These are phyloP conservation scores for Lipomyces yamadae DNA, from an alignment of 805 yeast genomes.

Conservation along the genomic window DNA sequence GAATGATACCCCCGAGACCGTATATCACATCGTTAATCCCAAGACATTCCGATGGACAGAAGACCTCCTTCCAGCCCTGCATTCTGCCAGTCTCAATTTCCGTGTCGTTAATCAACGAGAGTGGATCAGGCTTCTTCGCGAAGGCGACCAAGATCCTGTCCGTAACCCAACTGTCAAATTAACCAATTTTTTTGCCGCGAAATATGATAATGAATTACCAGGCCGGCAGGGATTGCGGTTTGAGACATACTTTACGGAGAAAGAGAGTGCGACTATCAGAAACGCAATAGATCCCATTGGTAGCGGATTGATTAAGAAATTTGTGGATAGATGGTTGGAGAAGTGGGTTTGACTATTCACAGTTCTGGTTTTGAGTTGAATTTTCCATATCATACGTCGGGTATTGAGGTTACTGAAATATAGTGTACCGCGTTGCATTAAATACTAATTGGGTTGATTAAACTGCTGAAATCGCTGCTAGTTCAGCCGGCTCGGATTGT, in stretches of 20 bases:
- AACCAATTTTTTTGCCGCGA: constrained; percentile 16
- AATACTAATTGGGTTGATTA: too few relatives aligned
- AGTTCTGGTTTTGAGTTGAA: too few relatives aligned
- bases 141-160: constrained; percentile 26
- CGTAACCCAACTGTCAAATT: constrained; percentile 31
- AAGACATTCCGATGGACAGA: constrained; percentile 26
- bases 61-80: constrained; percentile 25
- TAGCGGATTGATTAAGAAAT: constrained; percentile 18
- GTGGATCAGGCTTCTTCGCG: constrained; percentile 21
- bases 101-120: constrained; percentile 18
- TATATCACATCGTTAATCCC: constrained; percentile 25
- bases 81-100: constrained; percentile 21
- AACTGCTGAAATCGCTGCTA: too few relatives aligned
- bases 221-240: constrained; percentile 24
- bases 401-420: too few relatives aligned
- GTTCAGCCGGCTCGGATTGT: too few relatives aligned
- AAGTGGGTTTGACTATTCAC: constrained; percentile 11
- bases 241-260: constrained; percentile 15
- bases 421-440: too few relatives aligned
- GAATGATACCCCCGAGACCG: constrained; percentile 15
- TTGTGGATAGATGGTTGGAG: constrained; percentile 23
- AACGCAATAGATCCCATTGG: constrained; percentile 18
- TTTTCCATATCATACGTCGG: too few relatives aligned
- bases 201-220: constrained; percentile 26
- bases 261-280: constrained; percentile 8